A percentile compares a stretch with the other conserved stretches of the same genome.
Evolutionary conservation across 345 rosid genomes (phyloP).

Genomic region (Melaleuca quinquenervia): DNA sequence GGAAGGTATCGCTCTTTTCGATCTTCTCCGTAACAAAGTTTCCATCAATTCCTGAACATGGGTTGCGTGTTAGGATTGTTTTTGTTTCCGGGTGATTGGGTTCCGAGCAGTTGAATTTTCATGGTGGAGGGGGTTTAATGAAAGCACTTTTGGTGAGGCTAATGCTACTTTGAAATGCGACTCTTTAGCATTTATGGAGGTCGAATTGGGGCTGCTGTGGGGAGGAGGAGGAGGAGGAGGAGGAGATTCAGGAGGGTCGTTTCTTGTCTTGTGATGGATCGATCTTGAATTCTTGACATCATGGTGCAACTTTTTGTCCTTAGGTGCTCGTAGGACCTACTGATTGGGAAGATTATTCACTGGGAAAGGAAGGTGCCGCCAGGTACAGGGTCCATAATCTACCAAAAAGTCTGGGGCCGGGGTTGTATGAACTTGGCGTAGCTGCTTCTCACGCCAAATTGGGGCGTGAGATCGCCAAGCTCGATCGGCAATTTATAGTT

Average conservation of each 20-base stretch:
- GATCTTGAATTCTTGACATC: not conserved
- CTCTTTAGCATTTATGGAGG: not conserved
- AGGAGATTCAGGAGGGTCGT: rapidly evolving
- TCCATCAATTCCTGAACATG: not conserved
- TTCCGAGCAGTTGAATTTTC: not conserved
- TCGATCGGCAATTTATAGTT: constrained; percentile 25
- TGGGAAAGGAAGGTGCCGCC: constrained; percentile 55
- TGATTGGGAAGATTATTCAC: constrained; percentile 64
- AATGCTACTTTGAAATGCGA: not conserved
- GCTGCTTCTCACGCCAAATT: constrained; percentile 8
- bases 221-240: not conserved
- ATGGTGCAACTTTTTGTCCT: not conserved
- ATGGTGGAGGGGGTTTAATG: not conserved
- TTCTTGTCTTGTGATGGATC: not conserved
- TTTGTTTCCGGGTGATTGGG: not conserved
- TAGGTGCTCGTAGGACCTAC: constrained; percentile 64
- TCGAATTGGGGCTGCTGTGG: not conserved
- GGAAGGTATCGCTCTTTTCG: constrained; percentile 41
- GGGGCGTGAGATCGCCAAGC: constrained; percentile 25
- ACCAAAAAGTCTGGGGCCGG: constrained; percentile 41
- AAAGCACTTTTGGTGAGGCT: not conserved
- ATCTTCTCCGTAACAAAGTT: not conserved
- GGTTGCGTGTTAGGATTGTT: not conserved
- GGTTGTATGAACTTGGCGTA: constrained; percentile 73
- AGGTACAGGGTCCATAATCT: constrained; percentile 78